These are phyloP conservation scores for Metschnikowia similis DNA, from an alignment of 805 yeast genomes.

Conservation along the genomic window DNA sequence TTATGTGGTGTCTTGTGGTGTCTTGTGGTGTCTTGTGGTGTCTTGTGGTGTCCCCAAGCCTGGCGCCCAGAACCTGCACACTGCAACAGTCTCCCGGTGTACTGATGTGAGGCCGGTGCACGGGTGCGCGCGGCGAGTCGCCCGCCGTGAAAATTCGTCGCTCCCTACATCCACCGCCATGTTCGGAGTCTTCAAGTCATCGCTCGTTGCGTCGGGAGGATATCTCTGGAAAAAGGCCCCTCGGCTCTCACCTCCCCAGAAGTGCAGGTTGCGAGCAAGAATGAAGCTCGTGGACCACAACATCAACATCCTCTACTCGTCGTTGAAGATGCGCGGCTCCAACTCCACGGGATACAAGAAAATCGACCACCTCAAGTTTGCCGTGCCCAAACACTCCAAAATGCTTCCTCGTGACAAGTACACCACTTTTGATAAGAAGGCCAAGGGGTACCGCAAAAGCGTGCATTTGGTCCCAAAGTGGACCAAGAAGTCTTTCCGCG, in stretches of 20 bases:
- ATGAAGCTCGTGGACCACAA: conserved; percentile 77
- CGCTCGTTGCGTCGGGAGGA: conserved; percentile 61
- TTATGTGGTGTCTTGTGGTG: too few relatives aligned
- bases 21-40: too few relatives aligned
- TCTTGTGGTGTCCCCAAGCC: too few relatives aligned
- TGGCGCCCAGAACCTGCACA: too few relatives aligned
- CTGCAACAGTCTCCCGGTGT: too few relatives aligned
- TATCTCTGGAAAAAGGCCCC: conserved; percentile 56
- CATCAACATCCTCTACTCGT: conserved; percentile 57
- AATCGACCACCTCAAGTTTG: conserved; percentile 33
- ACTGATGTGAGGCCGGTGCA: too few relatives aligned
- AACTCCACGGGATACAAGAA: conserved; percentile 34
- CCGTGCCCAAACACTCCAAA: conserved; percentile 71
- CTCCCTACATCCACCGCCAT: conserved; percentile 22
- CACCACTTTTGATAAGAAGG: conserved; percentile 73
- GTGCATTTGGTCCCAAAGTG: conserved; percentile 87
- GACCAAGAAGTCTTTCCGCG: conserved; percentile 80
- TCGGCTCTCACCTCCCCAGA: conserved; percentile 68
- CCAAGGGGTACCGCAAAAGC: conserved; percentile 79
- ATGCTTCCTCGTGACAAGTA: conserved; percentile 84
- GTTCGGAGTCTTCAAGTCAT: conserved; percentile 71
- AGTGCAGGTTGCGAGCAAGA: conserved; percentile 79
- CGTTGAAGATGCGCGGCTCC: conserved; percentile 20
- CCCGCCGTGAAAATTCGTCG: too few relatives aligned
- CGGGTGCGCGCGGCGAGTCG: too few relatives aligned